phyloP scores from a whole-genome alignment of 2,329 filamentous ascomycete genomes.

The Monosporascus sp. region DNA sequence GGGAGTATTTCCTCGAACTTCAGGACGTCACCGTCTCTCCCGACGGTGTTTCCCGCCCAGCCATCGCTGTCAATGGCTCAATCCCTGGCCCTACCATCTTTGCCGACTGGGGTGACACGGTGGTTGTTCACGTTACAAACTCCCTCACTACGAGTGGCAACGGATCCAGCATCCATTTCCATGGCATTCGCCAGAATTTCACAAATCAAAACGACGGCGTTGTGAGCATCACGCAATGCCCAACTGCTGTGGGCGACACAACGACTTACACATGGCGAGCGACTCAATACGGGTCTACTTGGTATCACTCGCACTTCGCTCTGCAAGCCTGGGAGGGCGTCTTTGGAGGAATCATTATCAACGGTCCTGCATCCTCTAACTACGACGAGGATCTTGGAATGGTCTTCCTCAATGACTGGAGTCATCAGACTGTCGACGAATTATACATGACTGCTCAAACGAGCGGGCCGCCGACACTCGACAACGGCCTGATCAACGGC shows the following conservation, averaged over 20 bases:
- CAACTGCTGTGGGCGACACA: constrained; percentile 43
- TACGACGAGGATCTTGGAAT: constrained; percentile 61
- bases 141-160: constrained; percentile 41
- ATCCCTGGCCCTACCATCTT: constrained; percentile 27
- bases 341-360: constrained; percentile 55
- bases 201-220: constrained; percentile 52
- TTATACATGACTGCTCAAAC: constrained; percentile 25
- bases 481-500: constrained; percentile 36
- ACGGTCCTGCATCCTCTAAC: constrained; percentile 52
- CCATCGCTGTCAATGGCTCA: constrained; percentile 35
- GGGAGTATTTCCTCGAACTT: constrained; percentile 33
- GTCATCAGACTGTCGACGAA: constrained; percentile 38
- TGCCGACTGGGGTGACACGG: constrained; percentile 44
- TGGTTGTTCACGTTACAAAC: constrained; percentile 52
- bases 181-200: constrained; percentile 54
- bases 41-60: constrained; percentile 32
- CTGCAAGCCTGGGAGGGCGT: constrained; percentile 48
- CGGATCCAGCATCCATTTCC: constrained; percentile 58
- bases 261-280: constrained; percentile 55
- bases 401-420: constrained; percentile 56
- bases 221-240: constrained; percentile 42
- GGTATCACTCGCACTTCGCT: constrained; percentile 58
- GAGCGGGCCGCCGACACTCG: constrained; percentile 30
- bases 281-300: constrained; percentile 48
- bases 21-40: constrained; percentile 27